phyloP scores from a whole-genome alignment of 2,329 filamentous ascomycete species.

The Uncinocarpus reesii region DNA sequence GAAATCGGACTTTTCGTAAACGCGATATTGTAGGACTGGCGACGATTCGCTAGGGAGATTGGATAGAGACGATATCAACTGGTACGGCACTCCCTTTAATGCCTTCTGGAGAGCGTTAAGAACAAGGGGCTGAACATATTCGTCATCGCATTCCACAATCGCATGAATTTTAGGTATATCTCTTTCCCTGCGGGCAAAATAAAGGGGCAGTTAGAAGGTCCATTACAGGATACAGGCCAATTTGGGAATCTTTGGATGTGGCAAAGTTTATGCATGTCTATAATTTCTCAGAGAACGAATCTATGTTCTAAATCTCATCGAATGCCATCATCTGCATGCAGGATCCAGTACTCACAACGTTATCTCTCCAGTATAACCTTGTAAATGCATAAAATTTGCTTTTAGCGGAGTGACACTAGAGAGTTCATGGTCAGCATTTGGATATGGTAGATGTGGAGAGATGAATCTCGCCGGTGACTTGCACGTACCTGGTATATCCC shows the following conservation, averaged over 20 bases:
- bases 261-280: slow-evolving; percentile 9
- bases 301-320: slow-evolving; percentile 23
- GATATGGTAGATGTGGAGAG: background rate
- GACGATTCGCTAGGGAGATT: slow-evolving; percentile 38
- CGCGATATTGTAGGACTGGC: slow-evolving; percentile 63
- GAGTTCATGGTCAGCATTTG: slow-evolving; percentile 17
- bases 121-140: slow-evolving; percentile 81
- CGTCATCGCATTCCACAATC: slow-evolving; percentile 72
- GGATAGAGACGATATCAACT: slow-evolving; percentile 45
- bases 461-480: background rate
- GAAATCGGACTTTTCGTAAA: slow-evolving; percentile 84
- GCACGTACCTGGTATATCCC: slow-evolving; percentile 64
- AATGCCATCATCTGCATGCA: slow-evolving; percentile 17
- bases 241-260: background rate
- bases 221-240: background rate
- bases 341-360: slow-evolving; percentile 60
- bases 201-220: slow-evolving; percentile 4
- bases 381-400: slow-evolving; percentile 80
- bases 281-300: slow-evolving; percentile 16
- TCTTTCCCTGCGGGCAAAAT: slow-evolving; percentile 11
- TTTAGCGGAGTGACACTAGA: slow-evolving; percentile 74
- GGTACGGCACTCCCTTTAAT: slow-evolving; percentile 47
- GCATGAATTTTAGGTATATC: slow-evolving; percentile 48
- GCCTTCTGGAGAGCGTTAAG: slow-evolving; percentile 56
- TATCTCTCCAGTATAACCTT: slow-evolving; percentile 59